Conservation (phyloP, 306 rosid genomes). For the Hippophae rhamnoides region DNA sequence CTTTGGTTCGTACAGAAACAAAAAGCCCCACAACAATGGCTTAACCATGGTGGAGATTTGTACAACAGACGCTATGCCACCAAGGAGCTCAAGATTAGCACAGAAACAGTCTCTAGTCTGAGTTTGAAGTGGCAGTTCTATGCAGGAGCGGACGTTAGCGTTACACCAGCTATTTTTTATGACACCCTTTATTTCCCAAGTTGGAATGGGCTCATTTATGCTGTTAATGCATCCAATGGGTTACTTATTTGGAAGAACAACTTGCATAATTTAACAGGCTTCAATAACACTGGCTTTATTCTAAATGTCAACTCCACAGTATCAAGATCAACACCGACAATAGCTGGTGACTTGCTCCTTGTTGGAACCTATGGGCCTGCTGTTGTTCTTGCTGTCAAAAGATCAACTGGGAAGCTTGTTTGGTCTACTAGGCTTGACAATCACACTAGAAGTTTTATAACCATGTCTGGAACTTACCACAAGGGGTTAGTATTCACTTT, state of each 20-base stretch:
- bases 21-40: constrained; percentile 23
- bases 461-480: constrained; percentile 48
- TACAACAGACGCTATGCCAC: constrained; percentile 45
- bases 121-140: constrained; percentile 37
- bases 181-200: constrained; percentile 42
- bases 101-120: constrained; percentile 18
- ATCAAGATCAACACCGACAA: constrained; percentile 41
- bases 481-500: constrained; percentile 23
- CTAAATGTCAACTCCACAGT: constrained; percentile 22
- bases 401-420: constrained; percentile 27
- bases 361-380: constrained; percentile 47
- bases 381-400: constrained; percentile 31
- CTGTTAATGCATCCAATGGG: constrained; percentile 33
- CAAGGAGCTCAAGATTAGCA: constrained; percentile 40
- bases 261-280: constrained; percentile 26
- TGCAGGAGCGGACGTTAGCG: constrained; percentile 41
- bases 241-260: constrained; percentile 28
- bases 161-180: constrained; percentile 39
- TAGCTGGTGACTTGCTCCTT: constrained; percentile 21
- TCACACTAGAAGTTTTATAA: constrained; percentile 16
- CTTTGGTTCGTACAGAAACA: not conserved
- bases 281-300: constrained; percentile 27
- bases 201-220: constrained; percentile 50
- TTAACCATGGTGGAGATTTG: constrained; percentile 54
- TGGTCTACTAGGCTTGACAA: constrained; percentile 36